These are phyloP conservation scores for Neurospora sp. DNA, from an alignment of 495 filamentous ascomycete species.

Conservation along the genomic window DNA sequence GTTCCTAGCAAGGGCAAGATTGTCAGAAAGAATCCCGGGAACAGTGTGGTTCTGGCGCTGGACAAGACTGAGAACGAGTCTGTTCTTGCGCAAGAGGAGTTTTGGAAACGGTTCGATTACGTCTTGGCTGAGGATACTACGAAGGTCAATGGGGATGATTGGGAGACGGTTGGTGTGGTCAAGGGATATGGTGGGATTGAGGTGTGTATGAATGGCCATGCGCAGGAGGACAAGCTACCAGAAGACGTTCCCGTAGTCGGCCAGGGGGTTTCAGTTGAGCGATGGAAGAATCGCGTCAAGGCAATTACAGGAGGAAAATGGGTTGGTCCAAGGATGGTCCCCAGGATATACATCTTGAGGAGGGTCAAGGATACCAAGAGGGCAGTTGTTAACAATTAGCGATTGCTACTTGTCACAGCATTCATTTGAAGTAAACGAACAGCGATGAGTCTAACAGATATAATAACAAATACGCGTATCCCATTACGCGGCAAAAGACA, in stretches of 20 bases:
- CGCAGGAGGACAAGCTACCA: constrained; percentile 11
- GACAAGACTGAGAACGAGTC: constrained; percentile 56
- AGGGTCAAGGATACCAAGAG: constrained; percentile 23
- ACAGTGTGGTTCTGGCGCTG: constrained; percentile 24
- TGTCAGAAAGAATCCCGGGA: background rate
- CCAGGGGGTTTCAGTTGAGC: constrained; percentile 19
- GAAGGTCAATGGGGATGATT: constrained; percentile 45
- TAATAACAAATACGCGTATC: background rate
- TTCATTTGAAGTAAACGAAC: too few species aligned
- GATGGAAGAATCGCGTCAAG: constrained; percentile 20
- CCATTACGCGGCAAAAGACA: background rate
- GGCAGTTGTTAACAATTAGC: background rate
- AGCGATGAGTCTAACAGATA: too few species aligned
- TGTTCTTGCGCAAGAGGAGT: constrained; percentile 46
- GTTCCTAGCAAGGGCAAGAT: background rate
- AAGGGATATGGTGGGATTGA: constrained; percentile 62
- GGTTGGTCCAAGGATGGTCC: constrained; percentile 50
- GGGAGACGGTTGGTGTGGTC: constrained; percentile 61
- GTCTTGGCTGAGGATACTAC: constrained; percentile 59
- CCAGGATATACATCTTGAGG: constrained; percentile 47
- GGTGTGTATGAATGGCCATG: constrained; percentile 41
- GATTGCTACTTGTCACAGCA: too few species aligned
- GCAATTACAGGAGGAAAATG: constrained; percentile 49
- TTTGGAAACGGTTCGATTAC: constrained; percentile 81
- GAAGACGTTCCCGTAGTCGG: constrained; percentile 20